Evolutionary conservation across 495 filamentous ascomycete species (phyloP), one percentile per base, ranked within the genome.

Genomic region (Chaetomidium leptoderma): DNA sequence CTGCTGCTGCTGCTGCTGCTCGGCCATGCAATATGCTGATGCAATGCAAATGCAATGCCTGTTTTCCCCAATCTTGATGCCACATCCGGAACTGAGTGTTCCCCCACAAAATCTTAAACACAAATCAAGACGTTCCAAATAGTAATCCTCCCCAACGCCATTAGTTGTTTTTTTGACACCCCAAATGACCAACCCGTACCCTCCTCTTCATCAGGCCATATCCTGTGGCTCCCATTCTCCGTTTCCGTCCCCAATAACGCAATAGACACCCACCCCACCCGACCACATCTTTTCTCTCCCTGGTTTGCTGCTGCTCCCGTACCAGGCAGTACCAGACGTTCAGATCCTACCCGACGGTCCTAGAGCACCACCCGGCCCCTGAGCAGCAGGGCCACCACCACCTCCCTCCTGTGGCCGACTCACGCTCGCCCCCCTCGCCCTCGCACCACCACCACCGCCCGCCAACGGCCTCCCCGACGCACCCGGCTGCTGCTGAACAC

Each of bases 371-470:
- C 40, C 55, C 27, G 45, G 47, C 9, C 47, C 47, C 8, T 35
- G 30, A 23, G 39, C 39, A 23, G 39, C 39, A 8, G 11, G 46
- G 13, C 17, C 35, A 8, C 33, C n/a, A n/a, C n/a, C n/a, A n/a
- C n/a, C n/a, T n/a, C n/a, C 47, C 29, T 60, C 30, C 44, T 45
- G 39, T 14, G 26, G 49, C 30, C 26, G 32, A 24, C 50, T 59
- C 13, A 68, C 62, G 42, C 68, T 70, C 16, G 66, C 58, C 1
- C 66, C 68, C n/a, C 66, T 53, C 3, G 63, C 37, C 40, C 68
- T 59, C 6, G 60, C 55, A 14, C 68, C 68, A 4, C n/a, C n/a
- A n/a, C n/a, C n/a, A n/a, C n/a, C n/a, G n/a, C n/a, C n/a, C n/a
- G 30, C 48, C 17, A 48, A 35, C 27, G 30, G 1, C 24, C 49